phyloP scores from a whole-genome alignment of 805 yeast species.

The Saccharomycopsis sp. region DNA sequence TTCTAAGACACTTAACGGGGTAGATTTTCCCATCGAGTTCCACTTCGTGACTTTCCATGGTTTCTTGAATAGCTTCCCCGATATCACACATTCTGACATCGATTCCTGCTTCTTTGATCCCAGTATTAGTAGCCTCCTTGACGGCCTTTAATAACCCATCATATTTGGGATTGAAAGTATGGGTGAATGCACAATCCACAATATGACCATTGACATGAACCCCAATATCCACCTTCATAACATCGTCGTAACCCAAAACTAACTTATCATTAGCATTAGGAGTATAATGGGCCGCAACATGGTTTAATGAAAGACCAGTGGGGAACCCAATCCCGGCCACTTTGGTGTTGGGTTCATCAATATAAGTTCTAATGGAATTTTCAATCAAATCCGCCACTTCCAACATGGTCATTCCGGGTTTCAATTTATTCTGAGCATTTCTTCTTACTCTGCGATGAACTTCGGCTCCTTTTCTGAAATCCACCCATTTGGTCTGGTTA shows the following conservation, averaged over 20 bases:
- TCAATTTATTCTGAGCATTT: slow-evolving; percentile 59
- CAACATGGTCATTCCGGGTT: slow-evolving; percentile 88
- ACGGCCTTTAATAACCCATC: slow-evolving; percentile 79
- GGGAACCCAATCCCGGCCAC: slow-evolving; percentile 94
- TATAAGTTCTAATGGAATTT: slow-evolving; percentile 64
- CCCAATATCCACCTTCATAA: slow-evolving; percentile 94
- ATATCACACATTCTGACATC: slow-evolving; percentile 92
- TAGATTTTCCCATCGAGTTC: slow-evolving; percentile 78
- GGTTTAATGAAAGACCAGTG: slow-evolving; percentile 89
- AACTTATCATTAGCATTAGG: slow-evolving; percentile 92
- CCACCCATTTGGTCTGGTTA: slow-evolving; percentile 59
- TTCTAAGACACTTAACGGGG: slow-evolving; percentile 83
- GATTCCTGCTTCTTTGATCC: slow-evolving; percentile 86
- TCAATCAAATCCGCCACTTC: slow-evolving; percentile 88
- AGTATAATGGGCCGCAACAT: slow-evolving; percentile 96
- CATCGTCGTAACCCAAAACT: slow-evolving; percentile 75
- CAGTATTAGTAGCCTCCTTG: slow-evolving; percentile 87
- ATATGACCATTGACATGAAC: slow-evolving; percentile 93
- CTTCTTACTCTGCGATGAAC: slow-evolving; percentile 86
- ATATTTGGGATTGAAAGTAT: slow-evolving; percentile 76
- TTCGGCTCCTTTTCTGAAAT: slow-evolving; percentile 92
- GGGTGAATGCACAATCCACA: slow-evolving; percentile 91
- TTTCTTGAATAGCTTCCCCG: slow-evolving; percentile 94
- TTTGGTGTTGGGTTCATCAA: slow-evolving; percentile 38
- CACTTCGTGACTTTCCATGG: slow-evolving; percentile 93